Evolutionary conservation across 1,139 yeast species (phyloP).

Genomic region (Waltiozyma solani): DNA sequence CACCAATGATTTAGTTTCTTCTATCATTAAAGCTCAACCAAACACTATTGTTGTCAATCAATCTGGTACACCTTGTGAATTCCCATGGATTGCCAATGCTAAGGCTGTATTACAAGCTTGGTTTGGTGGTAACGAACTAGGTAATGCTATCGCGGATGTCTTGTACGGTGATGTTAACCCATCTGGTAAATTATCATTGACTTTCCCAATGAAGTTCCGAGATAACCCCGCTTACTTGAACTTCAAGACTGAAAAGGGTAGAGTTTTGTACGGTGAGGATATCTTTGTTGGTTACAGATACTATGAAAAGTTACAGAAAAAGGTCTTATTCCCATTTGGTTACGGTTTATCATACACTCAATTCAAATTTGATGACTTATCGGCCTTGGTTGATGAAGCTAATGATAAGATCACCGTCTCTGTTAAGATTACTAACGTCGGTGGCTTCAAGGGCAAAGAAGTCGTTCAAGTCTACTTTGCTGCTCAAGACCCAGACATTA

Average conservation of each 20-base stretch:
- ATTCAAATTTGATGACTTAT: conserved; percentile 24
- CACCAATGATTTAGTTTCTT: conserved; percentile 34
- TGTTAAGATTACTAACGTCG: conserved; percentile 31
- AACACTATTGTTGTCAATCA: conserved; percentile 44
- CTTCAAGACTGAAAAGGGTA: conserved; percentile 32
- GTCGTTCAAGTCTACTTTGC: conserved; percentile 32
- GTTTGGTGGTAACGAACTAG: conserved; percentile 35
- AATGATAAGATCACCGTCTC: conserved; percentile 24
- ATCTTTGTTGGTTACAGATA: conserved; percentile 43
- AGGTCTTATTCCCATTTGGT: conserved; percentile 47
- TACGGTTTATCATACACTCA: conserved; percentile 45
- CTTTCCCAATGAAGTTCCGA: conserved; percentile 36
- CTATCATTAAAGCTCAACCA: conserved; percentile 34
- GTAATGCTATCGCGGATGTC: conserved; percentile 41
- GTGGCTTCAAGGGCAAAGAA: conserved; percentile 29
- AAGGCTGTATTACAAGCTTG: conserved; percentile 38
- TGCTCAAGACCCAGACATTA: conserved; percentile 27
- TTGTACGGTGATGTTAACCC: conserved; percentile 55
- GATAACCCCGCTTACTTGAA: conserved; percentile 40
- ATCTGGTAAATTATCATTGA: conserved; percentile 47
- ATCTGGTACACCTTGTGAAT: conserved; percentile 48
- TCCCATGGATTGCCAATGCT: conserved; percentile 42
- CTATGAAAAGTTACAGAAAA: conserved; percentile 36
- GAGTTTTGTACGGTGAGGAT: conserved; percentile 36
- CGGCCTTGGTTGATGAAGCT: conserved; percentile 7